Base-by-base conservation (phyloP, 306 rosid species). In the Medicago lupulina region DNA sequence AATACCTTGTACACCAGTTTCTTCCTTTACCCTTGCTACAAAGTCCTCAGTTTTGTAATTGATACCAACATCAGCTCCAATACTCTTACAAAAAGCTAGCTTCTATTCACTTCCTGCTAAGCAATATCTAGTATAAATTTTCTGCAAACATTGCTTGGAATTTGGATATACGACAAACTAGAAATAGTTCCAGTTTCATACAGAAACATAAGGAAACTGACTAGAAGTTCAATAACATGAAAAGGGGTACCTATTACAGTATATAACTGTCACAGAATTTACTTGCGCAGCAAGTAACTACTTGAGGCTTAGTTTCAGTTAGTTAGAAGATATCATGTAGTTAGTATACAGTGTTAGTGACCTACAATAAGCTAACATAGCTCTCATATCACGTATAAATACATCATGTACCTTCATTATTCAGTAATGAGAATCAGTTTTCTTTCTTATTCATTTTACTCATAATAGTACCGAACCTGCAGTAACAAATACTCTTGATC, bases 1-100 rank as follows among this genome's bases (percentile, higher is more conserved):
- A 57, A 17, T 79, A 92, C 97, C 99, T 95, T 87, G 89, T 14
- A 96, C 99, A 44, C 84, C 88, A 1, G 99, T 95, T 89, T 92
- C 96, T 82, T 95, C 97, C 83, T 95, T 92, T 6, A 95, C 92
- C 71, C 93, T 82, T 3, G 85, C 81, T 65, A 95, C 99, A 81
- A 92, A 95, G 81, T 95, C 97, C 82, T 92, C 86, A 0, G 96
- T 89, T 82, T 90, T 95, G 90, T 95, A 95, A 77, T 95, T 95
- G 84, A 95, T 92, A 80, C 89, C 80, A 7, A 92, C 92, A 55
- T 95, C 97, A 50, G 97, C 97, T 2, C 98, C 98, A 50, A 92
- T 82, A 60, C 87, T 83, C 75, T 88, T 95, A 78, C 98, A 95
- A 47, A 77, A 84, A 75, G 89, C 91, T 67, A 95, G 79, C 72